Conservation (phyloP, 139 green algal species). For the Coccomyxa sp. region DNA sequence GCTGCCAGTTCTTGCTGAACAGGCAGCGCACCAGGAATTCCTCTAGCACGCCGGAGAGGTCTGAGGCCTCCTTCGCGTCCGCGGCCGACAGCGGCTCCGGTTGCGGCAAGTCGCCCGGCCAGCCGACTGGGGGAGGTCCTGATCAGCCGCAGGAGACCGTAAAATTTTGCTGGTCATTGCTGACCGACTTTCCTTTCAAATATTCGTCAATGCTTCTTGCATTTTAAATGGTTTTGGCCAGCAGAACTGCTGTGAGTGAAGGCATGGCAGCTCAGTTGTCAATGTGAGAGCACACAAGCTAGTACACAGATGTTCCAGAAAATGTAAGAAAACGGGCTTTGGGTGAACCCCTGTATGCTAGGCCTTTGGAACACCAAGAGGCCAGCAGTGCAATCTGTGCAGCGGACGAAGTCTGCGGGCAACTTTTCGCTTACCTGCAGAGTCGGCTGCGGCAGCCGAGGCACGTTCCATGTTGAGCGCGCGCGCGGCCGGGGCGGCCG, state of each 20-base stretch:
- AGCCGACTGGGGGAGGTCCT: slow-evolving; percentile 42
- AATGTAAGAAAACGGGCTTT: too few species aligned
- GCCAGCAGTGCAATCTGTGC: too few species aligned
- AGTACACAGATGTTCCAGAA: too few species aligned
- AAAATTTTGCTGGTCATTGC: neutral
- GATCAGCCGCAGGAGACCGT: neutral
- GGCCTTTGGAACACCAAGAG: too few species aligned
- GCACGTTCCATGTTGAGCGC: neutral
- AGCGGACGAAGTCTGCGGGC: too few species aligned
- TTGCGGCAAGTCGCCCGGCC: slow-evolving; percentile 60
- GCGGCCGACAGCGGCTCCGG: slow-evolving; percentile 48
- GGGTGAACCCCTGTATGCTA: too few species aligned
- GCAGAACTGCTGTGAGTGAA: too few species aligned
- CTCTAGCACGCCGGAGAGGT: slow-evolving; percentile 58
- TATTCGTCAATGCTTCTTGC: neutral
- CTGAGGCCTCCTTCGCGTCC: slow-evolving; percentile 25
- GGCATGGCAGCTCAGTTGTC: too few species aligned
- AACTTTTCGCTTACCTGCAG: too few species aligned
- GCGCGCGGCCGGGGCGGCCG: too few species aligned
- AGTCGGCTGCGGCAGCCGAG: neutral
- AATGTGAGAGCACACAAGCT: too few species aligned
- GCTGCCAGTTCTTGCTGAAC: slow-evolving; percentile 79
- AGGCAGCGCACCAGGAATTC: slow-evolving; percentile 65
- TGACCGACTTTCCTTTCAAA: neutral
- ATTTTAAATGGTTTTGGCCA: too few species aligned